Evolutionary conservation across 108 stramenopile species (phyloP).

Genomic region (Nitzschia putrida): DNA sequence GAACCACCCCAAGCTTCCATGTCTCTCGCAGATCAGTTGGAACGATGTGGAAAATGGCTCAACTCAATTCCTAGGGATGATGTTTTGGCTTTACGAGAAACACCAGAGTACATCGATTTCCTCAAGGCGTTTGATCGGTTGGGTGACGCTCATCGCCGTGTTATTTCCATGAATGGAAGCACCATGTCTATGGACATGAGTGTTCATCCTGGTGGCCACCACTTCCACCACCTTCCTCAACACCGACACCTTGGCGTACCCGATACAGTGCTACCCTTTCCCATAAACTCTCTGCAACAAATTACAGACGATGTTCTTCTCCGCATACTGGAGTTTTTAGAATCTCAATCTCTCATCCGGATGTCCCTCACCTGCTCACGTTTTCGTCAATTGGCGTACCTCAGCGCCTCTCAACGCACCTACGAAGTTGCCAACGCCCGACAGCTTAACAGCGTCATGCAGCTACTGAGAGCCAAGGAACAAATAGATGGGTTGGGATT

Average conservation of each 20-base stretch:
- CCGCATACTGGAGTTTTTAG: constrained; percentile 70
- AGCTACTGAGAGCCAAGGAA: constrained; percentile 71
- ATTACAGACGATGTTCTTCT: constrained; percentile 71
- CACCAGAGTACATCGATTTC: constrained; percentile 65
- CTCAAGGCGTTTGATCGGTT: constrained; percentile 59
- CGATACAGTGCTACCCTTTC: background rate
- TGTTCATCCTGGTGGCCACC: background rate
- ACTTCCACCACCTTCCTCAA: constrained; percentile 7
- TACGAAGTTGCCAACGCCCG: constrained; percentile 47
- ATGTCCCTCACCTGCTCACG: constrained; percentile 63
- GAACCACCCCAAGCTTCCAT: background rate
- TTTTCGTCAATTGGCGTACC: constrained; percentile 56
- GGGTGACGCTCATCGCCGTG: constrained; percentile 61
- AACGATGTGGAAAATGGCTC: constrained; percentile 69
- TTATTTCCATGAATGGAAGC: constrained; percentile 47
- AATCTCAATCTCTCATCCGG: constrained; percentile 61
- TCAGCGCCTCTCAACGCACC: constrained; percentile 61
- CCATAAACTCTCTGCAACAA: constrained; percentile 56
- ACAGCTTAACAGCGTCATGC: constrained; percentile 61
- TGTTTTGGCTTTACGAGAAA: constrained; percentile 53
- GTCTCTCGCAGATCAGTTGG: constrained; percentile 50
- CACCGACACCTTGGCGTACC: constrained; percentile 7
- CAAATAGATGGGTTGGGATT: constrained; percentile 60
- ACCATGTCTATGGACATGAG: constrained; percentile 17
- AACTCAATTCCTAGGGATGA: constrained; percentile 73